Evolutionary conservation across 768 basidiomycete species (phyloP), one percentile per base, ranked within the genome.

Genomic region (Lentinula detonsa): DNA sequence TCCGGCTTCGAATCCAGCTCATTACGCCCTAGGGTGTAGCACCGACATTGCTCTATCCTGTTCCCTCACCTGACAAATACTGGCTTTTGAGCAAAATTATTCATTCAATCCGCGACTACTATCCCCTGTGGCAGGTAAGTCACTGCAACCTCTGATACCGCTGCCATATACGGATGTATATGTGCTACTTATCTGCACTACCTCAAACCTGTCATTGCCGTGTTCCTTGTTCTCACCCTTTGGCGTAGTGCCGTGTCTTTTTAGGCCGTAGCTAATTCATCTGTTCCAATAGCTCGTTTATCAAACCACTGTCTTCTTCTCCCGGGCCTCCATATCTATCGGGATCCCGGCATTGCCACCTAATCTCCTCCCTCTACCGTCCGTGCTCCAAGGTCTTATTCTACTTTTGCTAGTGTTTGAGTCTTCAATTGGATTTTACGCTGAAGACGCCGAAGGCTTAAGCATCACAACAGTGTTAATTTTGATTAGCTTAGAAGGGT

Each of bases 231-330:
- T 59, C 60, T 35, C 62, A 51, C 39, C 31, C 2, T 31, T 42
- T 57, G 16, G 18, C 55, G 9, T 13, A 8, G 33, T 3, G 15
- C 11, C 10, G 15, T 15, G 39, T 13, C 39, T 28, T 28, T 28
- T 28, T 28, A 28, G 3, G 28, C 28, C 28, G 28, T 28, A 28
- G 3, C 28, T 28, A 28, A 28, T 28, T 28, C 28, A 28, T 28
- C 28, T 48, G 21, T 48, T 23, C 18, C 10, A 11, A n/a, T 64
- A 92, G 86, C 83, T 94, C 42, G 85, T 93, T 33, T 94, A 94
- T 68, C 92, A 92, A 78, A 84, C 91, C 21, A 91, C 91, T 45
- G 95, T 97, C 50, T 97, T 98, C 75, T 70, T 98, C 62, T 96
- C 95, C 5, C 89, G 95, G 4, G 96, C 95, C 0, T 89, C 92